Evolutionary conservation across 768 basidiomycete species (phyloP), one percentile per base, ranked within the genome.

Genomic region (Amanita rimosa): DNA sequence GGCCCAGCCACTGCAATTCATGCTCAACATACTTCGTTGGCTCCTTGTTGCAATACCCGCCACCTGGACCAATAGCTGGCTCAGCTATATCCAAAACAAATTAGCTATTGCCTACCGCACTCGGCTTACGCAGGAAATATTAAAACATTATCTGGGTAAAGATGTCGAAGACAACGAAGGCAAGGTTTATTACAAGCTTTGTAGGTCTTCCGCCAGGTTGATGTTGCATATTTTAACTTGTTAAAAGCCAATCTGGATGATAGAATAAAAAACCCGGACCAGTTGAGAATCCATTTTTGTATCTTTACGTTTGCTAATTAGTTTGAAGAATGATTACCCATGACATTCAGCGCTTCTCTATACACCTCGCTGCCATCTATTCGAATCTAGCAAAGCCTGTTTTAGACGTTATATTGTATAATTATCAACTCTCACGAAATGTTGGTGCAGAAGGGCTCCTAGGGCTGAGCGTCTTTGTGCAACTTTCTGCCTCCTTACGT

Each of bases 231-330:
- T 37, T 9, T 35, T 50, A 44, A 53, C 19, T 50, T 21, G 13
- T n/a, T 13, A 48, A 19, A 58, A 90, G 92, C 88, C 38, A 96
- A 96, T 62, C 67, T 98, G 56, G 94, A 97, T 60, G 95, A 97
- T 60, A 73, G 95, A 44, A 92, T 97, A 44, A 92, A 92, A 71
- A 96, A 97, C 57, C 85, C 90, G 13, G 93, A 97, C 62, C 92
- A 96, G 85, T 87, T 42, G 48, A 56, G 75, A 60, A 7, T 31
- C 35, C 51, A 27, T n/a, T 33, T 29, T 35, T 42, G 4, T 26
- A 27, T 54, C 24, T n/a, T 35, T 13, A 16, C 26, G 38, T 53
- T 43, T 19, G 22, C 48, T 17, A 40, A 52, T 11, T 60, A 42
- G 61, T 38, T 22, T 31, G 35, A 24, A 92, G 86, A 69, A 92